Evolutionary conservation across 176 grass and related monocot genomes (phyloP).

Genomic region (Triticum monococcum): DNA sequence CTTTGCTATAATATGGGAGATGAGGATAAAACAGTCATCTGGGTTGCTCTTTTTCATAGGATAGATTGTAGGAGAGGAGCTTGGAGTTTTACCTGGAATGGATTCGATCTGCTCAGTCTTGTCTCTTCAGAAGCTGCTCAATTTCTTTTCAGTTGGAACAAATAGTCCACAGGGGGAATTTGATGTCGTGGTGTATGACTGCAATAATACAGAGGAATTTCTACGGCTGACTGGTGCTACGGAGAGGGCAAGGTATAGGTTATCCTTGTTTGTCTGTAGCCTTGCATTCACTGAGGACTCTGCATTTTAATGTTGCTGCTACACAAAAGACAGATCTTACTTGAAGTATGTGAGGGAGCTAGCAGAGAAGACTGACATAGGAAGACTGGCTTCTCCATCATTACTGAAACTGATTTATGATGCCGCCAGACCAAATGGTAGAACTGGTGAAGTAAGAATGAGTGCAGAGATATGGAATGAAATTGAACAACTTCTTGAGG

Average conservation of each 20-base stretch:
- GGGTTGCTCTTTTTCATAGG: slow-evolving; percentile 44
- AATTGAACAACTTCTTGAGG: slow-evolving; percentile 72
- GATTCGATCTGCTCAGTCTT: slow-evolving; percentile 68
- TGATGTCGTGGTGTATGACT: slow-evolving; percentile 86
- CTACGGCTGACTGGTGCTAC: slow-evolving; percentile 69
- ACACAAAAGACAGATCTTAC: slow-evolving; percentile 68
- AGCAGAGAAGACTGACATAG: slow-evolving; percentile 92
- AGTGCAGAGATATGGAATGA: slow-evolving; percentile 89
- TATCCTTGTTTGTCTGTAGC: not conserved
- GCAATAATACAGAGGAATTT: slow-evolving; percentile 73
- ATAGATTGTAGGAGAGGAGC: slow-evolving; percentile 93
- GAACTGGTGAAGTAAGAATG: slow-evolving; percentile 62
- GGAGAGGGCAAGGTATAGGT: slow-evolving; percentile 76
- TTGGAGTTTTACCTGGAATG: slow-evolving; percentile 90
- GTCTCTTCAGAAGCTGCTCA: slow-evolving; percentile 71
- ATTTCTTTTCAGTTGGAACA: slow-evolving; percentile 64
- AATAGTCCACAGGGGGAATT: slow-evolving; percentile 50
- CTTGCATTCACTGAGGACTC: slow-evolving; percentile 2
- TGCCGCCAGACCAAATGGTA: slow-evolving; percentile 54
- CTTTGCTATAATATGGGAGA: not conserved
- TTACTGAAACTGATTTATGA: slow-evolving; percentile 82
- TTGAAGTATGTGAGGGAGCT: slow-evolving; percentile 73
- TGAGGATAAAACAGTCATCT: slow-evolving; percentile 31
- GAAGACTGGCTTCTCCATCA: slow-evolving; percentile 84
- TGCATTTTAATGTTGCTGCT: slow-evolving; percentile 18